Evolutionary conservation across 1,284 basidiomycete species (phyloP).

Genomic region (Cryptococcus sp.): DNA sequence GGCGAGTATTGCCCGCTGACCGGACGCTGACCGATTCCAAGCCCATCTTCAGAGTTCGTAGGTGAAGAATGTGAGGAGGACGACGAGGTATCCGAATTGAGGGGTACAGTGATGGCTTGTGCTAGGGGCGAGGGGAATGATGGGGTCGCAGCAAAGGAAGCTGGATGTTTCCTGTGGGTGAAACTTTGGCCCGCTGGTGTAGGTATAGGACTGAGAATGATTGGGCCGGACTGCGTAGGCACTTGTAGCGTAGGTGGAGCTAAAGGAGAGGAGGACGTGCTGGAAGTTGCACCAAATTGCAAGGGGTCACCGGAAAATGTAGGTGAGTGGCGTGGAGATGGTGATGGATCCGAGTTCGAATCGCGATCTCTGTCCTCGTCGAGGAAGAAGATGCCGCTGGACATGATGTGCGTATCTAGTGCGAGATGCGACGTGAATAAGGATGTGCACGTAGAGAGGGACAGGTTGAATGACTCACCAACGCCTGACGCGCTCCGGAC

Average conservation of each 20-base stretch:
- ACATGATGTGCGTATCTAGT: constrained; percentile 19
- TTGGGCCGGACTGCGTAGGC: constrained; percentile 12
- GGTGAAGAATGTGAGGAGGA: constrained; percentile 39
- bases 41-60: constrained; percentile 32
- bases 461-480: too few relatives aligned
- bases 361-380: constrained; percentile 43
- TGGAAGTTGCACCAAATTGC: constrained; percentile 1
- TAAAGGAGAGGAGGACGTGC: constrained; percentile 5
- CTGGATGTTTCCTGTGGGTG: constrained; percentile 39
- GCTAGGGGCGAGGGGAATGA: constrained; percentile 51
- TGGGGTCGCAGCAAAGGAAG: constrained; percentile 46
- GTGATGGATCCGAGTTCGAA: constrained; percentile 19
- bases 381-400: constrained; percentile 41
- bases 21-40: constrained; percentile 3
- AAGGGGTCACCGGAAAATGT: constrained; percentile 10
- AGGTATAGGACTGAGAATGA: constrained; percentile 21
- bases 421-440: too few relatives aligned
- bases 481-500: too few relatives aligned
- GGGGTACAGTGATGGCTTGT: constrained; percentile 45
- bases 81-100: constrained; percentile 43
- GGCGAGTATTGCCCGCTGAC: constrained; percentile 5
- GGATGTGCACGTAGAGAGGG: too few relatives aligned
- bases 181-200: constrained; percentile 15
- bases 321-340: constrained; percentile 25
- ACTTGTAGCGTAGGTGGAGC: constrained; percentile 21